phyloP scores from a whole-genome alignment of 176 grass and related monocot genomes.

The Aegilops tauschii region DNA sequence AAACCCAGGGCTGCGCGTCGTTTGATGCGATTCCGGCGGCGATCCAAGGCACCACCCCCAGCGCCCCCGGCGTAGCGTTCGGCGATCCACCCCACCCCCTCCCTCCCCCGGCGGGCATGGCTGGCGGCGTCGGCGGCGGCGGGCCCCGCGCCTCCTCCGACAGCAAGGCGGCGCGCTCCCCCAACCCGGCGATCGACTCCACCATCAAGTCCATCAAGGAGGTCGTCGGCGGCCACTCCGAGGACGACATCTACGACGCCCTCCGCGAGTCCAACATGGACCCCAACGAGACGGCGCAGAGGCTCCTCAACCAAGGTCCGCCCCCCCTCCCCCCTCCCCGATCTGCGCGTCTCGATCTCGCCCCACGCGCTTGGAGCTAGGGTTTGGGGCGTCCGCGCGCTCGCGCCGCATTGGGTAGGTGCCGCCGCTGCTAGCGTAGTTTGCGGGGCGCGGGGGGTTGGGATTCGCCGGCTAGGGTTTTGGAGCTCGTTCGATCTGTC shows the following conservation, averaged over 20 bases:
- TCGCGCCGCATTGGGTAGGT: slow-evolving; percentile 17
- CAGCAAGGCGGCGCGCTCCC: slow-evolving; percentile 13
- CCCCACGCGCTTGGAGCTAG: slow-evolving; percentile 10
- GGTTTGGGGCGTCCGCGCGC: background rate
- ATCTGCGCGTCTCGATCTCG: slow-evolving; percentile 31
- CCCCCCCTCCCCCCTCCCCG: background rate
- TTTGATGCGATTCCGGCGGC: slow-evolving; percentile 70
- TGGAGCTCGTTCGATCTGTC: slow-evolving; percentile 6
- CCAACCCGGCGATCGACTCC: slow-evolving; percentile 37
- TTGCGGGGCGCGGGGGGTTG: background rate
- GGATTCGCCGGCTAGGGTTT: slow-evolving; percentile 35
- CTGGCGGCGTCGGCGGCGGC: slow-evolving; percentile 24
- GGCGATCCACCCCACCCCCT: slow-evolving; percentile 27
- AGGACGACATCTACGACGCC: slow-evolving; percentile 65
- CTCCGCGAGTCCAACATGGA: slow-evolving; percentile 93
- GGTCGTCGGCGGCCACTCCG: slow-evolving; percentile 81
- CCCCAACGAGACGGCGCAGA: slow-evolving; percentile 89
- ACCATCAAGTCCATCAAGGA: slow-evolving; percentile 91
- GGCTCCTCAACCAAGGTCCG: slow-evolving; percentile 80
- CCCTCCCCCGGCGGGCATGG: slow-evolving; percentile 25
- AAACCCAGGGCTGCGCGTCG: slow-evolving; percentile 41
- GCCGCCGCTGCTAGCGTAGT: background rate
- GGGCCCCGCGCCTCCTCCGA: slow-evolving; percentile 12
- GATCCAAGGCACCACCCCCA: slow-evolving; percentile 35
- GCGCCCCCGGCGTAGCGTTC: slow-evolving; percentile 29